A percentile compares a stretch with the other conserved stretches of the same genome.
phyloP scores from a whole-genome alignment of 345 rosid genomes.

The Tarenaya hassleriana region DNA sequence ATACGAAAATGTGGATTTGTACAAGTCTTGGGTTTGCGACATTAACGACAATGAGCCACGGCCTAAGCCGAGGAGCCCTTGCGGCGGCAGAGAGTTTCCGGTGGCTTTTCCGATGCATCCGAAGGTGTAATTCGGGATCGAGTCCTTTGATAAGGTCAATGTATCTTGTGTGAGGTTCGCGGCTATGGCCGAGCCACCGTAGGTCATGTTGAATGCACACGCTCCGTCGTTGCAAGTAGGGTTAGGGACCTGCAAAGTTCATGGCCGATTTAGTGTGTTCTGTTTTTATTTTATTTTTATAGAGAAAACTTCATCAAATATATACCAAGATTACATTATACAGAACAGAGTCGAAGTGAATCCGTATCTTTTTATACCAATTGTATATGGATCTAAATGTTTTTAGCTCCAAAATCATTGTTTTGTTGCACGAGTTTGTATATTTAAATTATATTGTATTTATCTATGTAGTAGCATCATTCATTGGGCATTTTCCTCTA shows the following conservation, averaged over 20 bases:
- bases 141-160: slow-evolving; percentile 47
- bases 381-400: too few relatives aligned
- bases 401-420: too few relatives aligned
- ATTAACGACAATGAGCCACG: slow-evolving; percentile 78
- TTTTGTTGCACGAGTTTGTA: too few relatives aligned
- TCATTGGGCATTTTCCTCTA: too few relatives aligned
- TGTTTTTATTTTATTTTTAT: too few relatives aligned
- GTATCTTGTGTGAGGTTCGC: slow-evolving; percentile 69
- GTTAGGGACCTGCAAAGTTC: slow-evolving; percentile 54
- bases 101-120: slow-evolving; percentile 70
- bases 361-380: too few relatives aligned
- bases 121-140: slow-evolving; percentile 59
- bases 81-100: slow-evolving; percentile 69
- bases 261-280: too few relatives aligned
- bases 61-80: slow-evolving; percentile 81
- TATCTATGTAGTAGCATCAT: too few relatives aligned
- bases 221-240: slow-evolving; percentile 54
- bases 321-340: too few relatives aligned
- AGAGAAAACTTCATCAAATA: too few relatives aligned
- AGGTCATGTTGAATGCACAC: slow-evolving; percentile 76
- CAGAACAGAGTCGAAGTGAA: too few relatives aligned
- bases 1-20: slow-evolving; percentile 75
- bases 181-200: slow-evolving; percentile 63
- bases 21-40: slow-evolving; percentile 68
- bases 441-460: too few relatives aligned